Base-by-base conservation (phyloP, 495 filamentous ascomycete species). In the Wilcoxina mikolae region DNA sequence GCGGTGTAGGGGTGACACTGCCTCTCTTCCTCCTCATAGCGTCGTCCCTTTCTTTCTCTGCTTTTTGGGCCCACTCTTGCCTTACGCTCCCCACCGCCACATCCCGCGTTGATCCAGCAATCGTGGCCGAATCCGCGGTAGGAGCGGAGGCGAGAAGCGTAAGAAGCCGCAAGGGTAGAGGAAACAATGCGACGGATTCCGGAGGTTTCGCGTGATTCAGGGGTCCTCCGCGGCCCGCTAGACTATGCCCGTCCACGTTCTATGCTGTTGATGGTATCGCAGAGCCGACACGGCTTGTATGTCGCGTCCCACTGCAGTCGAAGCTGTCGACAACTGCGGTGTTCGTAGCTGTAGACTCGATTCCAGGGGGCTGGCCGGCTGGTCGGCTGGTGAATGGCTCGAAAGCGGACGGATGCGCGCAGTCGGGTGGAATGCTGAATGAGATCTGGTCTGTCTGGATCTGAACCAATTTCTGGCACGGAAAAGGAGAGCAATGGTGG, bases 61-160 rank as follows among this genome's bases (percentile, higher is more conserved):
- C 49, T 52, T 26, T 17, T 22, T 52, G 49, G 18, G 28, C 49
- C 49, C 29, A 41, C 29, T 52, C 20, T 23, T 38, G 29, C 26
- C 49, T 52, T 39, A 54, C 51, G 41, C 51, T 54, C 25, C 51
- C 51, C 51, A 54, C 51, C 38, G 38, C 38, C 25, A 54, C 62
- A 58, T 64, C 62, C 61, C 61, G 53, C 57, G 56, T 60, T 55
- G 53, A 58, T 48, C 61, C 62, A 63, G 51, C 51, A 29, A 31
- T 20, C 7, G 20, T 9, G 24, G 51, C 51, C 17, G 51, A 17
- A n/a, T 28, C 38, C 17, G 51, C n/a, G 51, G 29, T 44, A 49
- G 60, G 57, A 48, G 53, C 61, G 56, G 60, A 60, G 57, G 62
- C 58, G 62, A 65, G 62, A 60, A 65, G 62, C 55, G 62, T 65